These are phyloP conservation scores for Trichosporon ovoides DNA, from an alignment of 1,284 basidiomycete genomes.

Conservation along the genomic window DNA sequence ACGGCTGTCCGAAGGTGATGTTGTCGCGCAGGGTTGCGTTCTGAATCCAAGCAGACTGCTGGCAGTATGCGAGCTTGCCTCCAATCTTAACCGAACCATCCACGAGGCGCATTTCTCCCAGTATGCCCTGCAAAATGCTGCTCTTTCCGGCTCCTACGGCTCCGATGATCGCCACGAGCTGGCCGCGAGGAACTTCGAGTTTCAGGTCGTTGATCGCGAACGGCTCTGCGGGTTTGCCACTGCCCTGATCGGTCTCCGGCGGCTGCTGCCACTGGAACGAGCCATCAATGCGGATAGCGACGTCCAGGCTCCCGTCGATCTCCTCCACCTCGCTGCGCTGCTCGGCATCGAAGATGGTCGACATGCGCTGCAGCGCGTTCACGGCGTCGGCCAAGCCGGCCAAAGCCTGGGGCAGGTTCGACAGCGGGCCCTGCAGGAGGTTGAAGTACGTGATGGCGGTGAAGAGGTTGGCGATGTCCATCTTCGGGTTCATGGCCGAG, in stretches of 20 bases:
- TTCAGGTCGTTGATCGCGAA: slow-evolving; percentile 57
- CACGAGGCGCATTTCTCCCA: slow-evolving; percentile 62
- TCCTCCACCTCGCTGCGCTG: slow-evolving; percentile 50
- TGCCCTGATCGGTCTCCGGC: not conserved
- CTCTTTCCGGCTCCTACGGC: slow-evolving; percentile 57
- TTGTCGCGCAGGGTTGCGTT: slow-evolving; percentile 60
- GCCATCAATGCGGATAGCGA: slow-evolving; percentile 57
- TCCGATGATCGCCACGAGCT: slow-evolving; percentile 61
- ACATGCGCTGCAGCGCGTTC: not conserved
- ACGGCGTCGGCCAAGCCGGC: not conserved
- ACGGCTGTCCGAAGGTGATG: slow-evolving; percentile 29
- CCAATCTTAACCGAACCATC: slow-evolving; percentile 59
- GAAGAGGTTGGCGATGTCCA: slow-evolving; percentile 68
- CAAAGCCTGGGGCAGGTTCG: not conserved
- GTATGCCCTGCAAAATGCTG: slow-evolving; percentile 58
- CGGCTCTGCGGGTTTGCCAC: slow-evolving; percentile 23
- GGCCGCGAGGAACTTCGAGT: slow-evolving; percentile 57
- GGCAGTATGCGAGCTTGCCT: slow-evolving; percentile 69
- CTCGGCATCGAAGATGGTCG: slow-evolving; percentile 39
- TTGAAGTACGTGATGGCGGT: slow-evolving; percentile 69
- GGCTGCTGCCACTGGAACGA: slow-evolving; percentile 57
- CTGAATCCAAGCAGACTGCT: slow-evolving; percentile 67
- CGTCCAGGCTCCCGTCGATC: slow-evolving; percentile 52
- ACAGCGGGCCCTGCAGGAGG: slow-evolving; percentile 24
- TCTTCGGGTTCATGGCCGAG: slow-evolving; percentile 56